Evolutionary conservation across 768 basidiomycete species (phyloP).

Genomic region (Hemileccinum rubropunctum): DNA sequence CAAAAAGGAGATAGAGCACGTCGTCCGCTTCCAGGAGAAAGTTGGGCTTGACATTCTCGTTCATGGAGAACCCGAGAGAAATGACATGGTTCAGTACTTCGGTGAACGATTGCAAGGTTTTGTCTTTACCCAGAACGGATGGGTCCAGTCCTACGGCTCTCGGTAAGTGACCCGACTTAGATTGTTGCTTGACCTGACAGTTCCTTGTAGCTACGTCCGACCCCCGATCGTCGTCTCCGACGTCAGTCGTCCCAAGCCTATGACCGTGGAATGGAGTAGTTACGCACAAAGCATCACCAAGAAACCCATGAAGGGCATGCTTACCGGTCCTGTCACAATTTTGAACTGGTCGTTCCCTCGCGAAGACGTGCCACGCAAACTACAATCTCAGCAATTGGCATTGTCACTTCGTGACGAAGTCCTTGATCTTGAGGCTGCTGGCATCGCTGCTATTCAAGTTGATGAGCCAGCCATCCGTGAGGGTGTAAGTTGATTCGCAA

Average conservation of each 20-base stretch:
- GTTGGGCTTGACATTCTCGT: slow-evolving; percentile 95
- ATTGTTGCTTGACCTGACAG: slow-evolving; percentile 10
- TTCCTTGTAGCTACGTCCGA: slow-evolving; percentile 74
- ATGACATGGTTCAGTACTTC: slow-evolving; percentile 99
- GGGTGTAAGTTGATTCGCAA: slow-evolving; percentile 57
- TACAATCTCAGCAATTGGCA: slow-evolving; percentile 98
- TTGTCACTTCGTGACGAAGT: slow-evolving; percentile 98
- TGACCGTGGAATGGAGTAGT: slow-evolving; percentile 96
- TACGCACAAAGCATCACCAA: slow-evolving; percentile 94
- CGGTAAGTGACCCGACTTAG: slow-evolving; percentile 50
- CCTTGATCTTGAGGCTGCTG: slow-evolving; percentile 92
- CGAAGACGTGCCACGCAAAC: slow-evolving; percentile 92
- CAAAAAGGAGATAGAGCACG: slow-evolving; percentile 92
- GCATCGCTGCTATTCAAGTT: slow-evolving; percentile 97
- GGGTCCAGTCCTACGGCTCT: slow-evolving; percentile 99
- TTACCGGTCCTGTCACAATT: slow-evolving; percentile 97
- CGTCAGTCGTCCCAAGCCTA: slow-evolving; percentile 86
- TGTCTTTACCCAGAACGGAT: slow-evolving; percentile 97
- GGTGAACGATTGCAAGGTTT: slow-evolving; percentile 94
- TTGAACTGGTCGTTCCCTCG: slow-evolving; percentile 99
- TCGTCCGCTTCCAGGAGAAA: slow-evolving; percentile 96
- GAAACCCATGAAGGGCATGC: slow-evolving; percentile 99
- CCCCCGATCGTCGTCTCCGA: slow-evolving; percentile 99
- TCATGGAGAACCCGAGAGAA: slow-evolving; percentile 98
- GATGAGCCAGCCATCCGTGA: slow-evolving; percentile 99